Percentiles rank a stretch among this genome's conserved stretches.
phyloP scores from a whole-genome alignment of 78 protist genomes.

The Isochrysis galbana region DNA sequence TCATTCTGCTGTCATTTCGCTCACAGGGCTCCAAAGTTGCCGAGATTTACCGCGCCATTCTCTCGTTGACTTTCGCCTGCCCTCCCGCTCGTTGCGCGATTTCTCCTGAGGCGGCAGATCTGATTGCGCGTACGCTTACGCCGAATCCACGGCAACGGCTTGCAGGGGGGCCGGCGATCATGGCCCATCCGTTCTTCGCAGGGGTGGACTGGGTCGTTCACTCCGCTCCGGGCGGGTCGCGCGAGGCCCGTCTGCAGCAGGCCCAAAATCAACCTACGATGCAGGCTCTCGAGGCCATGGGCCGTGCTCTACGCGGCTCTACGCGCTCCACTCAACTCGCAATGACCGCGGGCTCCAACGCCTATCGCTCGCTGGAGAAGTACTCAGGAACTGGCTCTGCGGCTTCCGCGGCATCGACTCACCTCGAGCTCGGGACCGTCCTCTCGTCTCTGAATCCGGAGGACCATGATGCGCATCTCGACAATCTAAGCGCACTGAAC shows the following conservation, averaged over 20 bases:
- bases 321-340: neutral
- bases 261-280: neutral
- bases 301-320: neutral
- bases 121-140: neutral
- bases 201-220: neutral
- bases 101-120: neutral
- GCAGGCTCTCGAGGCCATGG: neutral
- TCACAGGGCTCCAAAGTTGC: neutral
- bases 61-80: neutral
- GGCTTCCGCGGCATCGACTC: neutral
- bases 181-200: neutral
- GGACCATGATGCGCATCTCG: neutral
- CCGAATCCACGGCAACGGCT: neutral
- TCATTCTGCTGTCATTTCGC: too few relatives aligned
- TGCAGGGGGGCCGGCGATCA: neutral
- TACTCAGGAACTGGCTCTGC: neutral
- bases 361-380: too few relatives aligned
- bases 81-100: neutral
- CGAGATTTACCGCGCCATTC: constrained; percentile 16
- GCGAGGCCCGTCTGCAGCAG: neutral
- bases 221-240: neutral
- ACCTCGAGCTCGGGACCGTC: neutral
- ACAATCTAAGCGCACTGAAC: neutral
- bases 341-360: neutral
- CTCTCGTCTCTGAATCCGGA: neutral